phyloP scores from a whole-genome alignment of 2,329 filamentous ascomycete species.

The Aspergillus tanneri region DNA sequence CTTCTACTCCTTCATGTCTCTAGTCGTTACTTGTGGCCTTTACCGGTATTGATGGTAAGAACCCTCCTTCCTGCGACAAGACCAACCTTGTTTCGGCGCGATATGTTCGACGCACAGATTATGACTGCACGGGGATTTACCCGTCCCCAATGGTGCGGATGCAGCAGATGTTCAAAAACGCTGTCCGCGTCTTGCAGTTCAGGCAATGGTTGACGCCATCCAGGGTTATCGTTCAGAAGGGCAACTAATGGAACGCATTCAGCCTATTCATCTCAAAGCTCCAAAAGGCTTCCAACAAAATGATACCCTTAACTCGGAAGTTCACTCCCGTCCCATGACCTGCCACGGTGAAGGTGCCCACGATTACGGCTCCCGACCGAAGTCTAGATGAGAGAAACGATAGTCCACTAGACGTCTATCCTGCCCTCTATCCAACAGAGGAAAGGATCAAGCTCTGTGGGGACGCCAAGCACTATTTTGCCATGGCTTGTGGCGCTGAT shows the following conservation, averaged over 20 bases:
- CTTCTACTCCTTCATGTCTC: too few species aligned
- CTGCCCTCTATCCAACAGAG: conserved; percentile 19
- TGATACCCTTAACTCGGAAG: too few species aligned
- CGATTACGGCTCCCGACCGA: conserved; percentile 19
- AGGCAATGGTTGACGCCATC: too few species aligned
- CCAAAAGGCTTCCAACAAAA: too few species aligned
- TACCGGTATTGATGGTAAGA: conserved; percentile 11
- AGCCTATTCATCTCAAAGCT: too few species aligned
- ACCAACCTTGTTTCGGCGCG: conserved; percentile 17
- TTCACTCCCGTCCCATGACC: too few species aligned
- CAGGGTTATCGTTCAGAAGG: too few species aligned
- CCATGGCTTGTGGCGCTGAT: conserved; percentile 56
- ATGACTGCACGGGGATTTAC: conserved; percentile 12
- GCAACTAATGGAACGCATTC: too few species aligned
- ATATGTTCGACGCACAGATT: conserved; percentile 18
- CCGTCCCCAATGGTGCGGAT: not conserved
- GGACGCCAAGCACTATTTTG: conserved; percentile 65
- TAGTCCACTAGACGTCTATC: conserved; percentile 4
- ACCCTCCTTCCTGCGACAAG: conserved; percentile 17
- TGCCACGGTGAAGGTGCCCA: too few species aligned
- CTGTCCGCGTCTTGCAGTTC: not conserved
- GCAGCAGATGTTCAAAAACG: not conserved
- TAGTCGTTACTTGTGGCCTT: too few species aligned
- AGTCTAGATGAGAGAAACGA: conserved; percentile 16
- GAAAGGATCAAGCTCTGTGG: conserved; percentile 23